Evolutionary conservation across 148 eudicot species (phyloP).

Genomic region (Rhododendron henanense): DNA sequence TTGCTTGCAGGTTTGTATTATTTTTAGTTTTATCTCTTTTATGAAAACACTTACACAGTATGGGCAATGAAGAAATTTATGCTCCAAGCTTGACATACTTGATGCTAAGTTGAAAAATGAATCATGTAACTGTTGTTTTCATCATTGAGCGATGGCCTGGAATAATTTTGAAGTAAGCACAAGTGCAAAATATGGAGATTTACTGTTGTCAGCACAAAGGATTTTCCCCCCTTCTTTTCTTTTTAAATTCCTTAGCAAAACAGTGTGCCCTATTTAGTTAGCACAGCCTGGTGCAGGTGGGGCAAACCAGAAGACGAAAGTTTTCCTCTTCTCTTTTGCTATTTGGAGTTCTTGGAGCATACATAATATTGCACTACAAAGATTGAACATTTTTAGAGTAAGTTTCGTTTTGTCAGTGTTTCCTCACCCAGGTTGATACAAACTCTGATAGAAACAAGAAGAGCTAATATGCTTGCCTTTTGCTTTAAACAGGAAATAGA

Average conservation of each 20-base stretch:
- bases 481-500: slow-evolving; percentile 52
- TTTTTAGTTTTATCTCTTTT: background rate
- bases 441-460: slow-evolving; percentile 2
- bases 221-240: background rate
- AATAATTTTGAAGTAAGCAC: background rate
- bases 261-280: background rate
- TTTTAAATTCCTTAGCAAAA: background rate
- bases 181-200: background rate
- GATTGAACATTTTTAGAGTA: slow-evolving; percentile 62
- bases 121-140: background rate
- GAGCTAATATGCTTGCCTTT: slow-evolving; percentile 5
- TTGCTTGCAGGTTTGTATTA: slow-evolving; percentile 73
- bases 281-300: background rate
- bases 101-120: background rate
- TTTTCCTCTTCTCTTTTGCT: background rate
- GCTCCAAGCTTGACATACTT: background rate
- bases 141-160: background rate
- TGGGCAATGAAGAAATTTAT: background rate
- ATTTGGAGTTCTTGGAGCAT: background rate
- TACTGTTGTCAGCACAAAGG: background rate
- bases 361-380: slow-evolving; percentile 33
- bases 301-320: background rate
- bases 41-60: background rate
- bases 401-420: slow-evolving; percentile 14
- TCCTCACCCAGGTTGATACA: slow-evolving; percentile 10